Base-by-base conservation (phyloP, 1,284 basidiomycete species). In the Puccinia triticina region DNA sequence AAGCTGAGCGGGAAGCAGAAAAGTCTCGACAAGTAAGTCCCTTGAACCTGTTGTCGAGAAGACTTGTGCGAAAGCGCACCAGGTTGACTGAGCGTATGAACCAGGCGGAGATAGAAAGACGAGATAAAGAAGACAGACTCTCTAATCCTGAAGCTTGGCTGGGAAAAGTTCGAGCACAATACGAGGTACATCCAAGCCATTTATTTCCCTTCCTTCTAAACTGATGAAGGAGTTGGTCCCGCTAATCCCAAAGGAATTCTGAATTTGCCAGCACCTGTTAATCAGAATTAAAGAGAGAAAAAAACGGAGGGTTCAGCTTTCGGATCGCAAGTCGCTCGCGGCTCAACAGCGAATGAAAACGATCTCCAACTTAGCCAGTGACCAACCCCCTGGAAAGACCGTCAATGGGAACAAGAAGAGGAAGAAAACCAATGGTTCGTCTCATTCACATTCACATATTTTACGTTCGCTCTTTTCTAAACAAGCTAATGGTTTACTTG, bases 301-400 rank as follows among this genome's bases (percentile, higher is more conserved):
- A 77, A 90, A 94, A 84, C 89, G 92, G 71, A 93, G 92, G 85
- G 93, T 93, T 8, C 94, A 95, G 69, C 88, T 99, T 69, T 92
- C 91, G 23, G 95, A 96, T 86, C 89, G 97, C 64, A 99, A 99
- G 88, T 96, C 94, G 84, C 93, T 95, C 2, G 96, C 94, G 5
- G 93, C 96, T 0, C 97, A 99, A 88, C 94, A 94, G 72, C 89
- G 96, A 84, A 99, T 99, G 96, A 98, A 98, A 89, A 95, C 91
- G 84, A 98, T 99, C 71, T 95, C 97, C 0, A 93, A 91, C 57
- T 89, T 99, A 29, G 97, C 96, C 0, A 92, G 92, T 7, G 88
- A 89, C 46, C 79, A 81, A 55, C 40, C 53, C 23, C 69, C 71
- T 32, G 71, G 57, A 5, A 81, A 81, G 57, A 50, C 95, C 83